Evolutionary conservation across 2,329 filamentous ascomycete genomes (phyloP), one percentile per base, ranked within the genome.

Genomic region (Teratosphaeria destructans): DNA sequence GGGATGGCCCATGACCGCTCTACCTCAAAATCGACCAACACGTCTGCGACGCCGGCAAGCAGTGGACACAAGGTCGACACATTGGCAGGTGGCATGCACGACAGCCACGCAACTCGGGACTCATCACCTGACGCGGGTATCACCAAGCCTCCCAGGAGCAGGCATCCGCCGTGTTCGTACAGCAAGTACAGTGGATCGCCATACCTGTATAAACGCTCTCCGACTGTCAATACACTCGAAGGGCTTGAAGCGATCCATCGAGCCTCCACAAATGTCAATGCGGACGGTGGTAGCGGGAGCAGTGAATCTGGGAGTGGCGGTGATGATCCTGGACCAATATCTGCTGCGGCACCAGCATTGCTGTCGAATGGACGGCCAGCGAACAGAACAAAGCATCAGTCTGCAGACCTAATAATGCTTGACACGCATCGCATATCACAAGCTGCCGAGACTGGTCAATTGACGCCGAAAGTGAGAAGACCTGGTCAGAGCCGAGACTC

Each of bases 391-490:
- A 61, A 63, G 35, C 57, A 66, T 29, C 61, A 63, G 34, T 67
- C 69, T 12, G 60, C 60, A 2, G 70, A 72, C 54, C 61, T 73
- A 11, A 67, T 72, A 52, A 67, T 78, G 29, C 74, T 79, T 59
- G 72, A 78, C 58, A 77, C 67, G 60, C 77, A 79, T 63, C 77
- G 78, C 35, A 68, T 77, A 58, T 79, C 78, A 5, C 78, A 79
- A 62, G 77, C 77, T 35, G 78, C 78, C 19, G 78, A 80, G 67
- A 80, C 76, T 39, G 78, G 78, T 16, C 78, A 79, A 62, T 71
- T 80, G 27, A 67, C 66, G 11, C 70, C 71, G 12, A 63, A 69
- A 19, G 57, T 59, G 11, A 60, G 66, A 7, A 65, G 57, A 29
- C 57, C 62, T 3, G 61, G 62, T 10, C 52, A 59, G 11, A 66